Percentiles rank a stretch among this genome's conserved stretches.
Evolutionary conservation across 495 filamentous ascomycete genomes (phyloP).

Genomic region (Daldinia decipiens): DNA sequence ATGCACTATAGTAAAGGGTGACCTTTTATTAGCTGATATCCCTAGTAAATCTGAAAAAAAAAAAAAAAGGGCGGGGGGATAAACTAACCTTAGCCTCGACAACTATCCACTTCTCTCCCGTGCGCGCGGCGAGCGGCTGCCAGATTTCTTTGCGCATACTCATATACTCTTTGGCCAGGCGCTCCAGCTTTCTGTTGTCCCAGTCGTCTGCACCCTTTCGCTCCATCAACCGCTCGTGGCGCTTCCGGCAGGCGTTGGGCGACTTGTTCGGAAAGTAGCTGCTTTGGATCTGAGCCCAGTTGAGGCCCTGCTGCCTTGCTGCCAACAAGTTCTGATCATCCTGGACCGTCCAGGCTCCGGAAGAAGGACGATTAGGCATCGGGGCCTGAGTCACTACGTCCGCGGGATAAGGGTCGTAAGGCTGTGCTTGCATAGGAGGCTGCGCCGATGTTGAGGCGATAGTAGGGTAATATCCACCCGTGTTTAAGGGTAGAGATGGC

Average conservation of each 20-base stretch:
- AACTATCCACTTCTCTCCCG: conserved; percentile 75
- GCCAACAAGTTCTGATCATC: conserved; percentile 71
- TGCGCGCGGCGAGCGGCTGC: conserved; percentile 67
- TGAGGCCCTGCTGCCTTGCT: conserved; percentile 71
- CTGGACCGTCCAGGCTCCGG: conserved; percentile 68
- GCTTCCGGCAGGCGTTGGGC: conserved; percentile 80
- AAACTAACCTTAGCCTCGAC: conserved; percentile 74
- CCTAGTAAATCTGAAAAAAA: neutral
- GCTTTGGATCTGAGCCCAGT: conserved; percentile 76
- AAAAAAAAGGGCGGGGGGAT: neutral
- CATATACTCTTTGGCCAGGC: conserved; percentile 73
- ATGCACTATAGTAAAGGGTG: conserved; percentile 56
- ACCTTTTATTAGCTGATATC: conserved; percentile 1
- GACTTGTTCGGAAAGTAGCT: conserved; percentile 77
- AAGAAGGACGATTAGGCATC: conserved; percentile 59
- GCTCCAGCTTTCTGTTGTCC: conserved; percentile 72
- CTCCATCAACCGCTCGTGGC: conserved; percentile 79
- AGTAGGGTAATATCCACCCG: conserved; percentile 43
- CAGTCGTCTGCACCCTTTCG: conserved; percentile 71
- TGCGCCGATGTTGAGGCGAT: conserved; percentile 44
- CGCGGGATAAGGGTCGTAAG: conserved; percentile 54
- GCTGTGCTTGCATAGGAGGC: conserved; percentile 46
- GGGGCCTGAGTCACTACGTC: conserved; percentile 47
- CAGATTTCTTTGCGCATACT: conserved; percentile 76
- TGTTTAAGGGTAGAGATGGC: conserved; percentile 42